Conservation (phyloP, 2,329 filamentous ascomycete genomes). For the Trichoderma afroharzianum region DNA sequence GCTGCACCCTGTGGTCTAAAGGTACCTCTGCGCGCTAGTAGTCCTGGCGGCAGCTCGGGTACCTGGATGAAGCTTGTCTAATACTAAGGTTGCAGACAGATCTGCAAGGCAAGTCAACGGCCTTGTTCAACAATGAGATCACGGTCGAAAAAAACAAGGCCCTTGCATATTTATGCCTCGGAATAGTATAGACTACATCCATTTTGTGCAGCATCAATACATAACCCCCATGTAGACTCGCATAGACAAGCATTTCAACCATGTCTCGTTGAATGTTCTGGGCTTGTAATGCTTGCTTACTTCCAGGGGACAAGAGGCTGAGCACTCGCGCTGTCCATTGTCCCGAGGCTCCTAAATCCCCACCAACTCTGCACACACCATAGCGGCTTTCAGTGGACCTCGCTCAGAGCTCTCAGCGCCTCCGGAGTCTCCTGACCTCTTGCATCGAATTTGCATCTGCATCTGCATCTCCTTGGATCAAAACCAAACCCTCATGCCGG, state of each 20-base stretch:
- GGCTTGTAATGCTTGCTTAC: background rate
- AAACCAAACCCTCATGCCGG: background rate
- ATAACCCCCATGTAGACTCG: background rate
- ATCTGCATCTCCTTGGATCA: background rate
- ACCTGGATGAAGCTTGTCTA: background rate
- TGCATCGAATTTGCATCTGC: background rate
- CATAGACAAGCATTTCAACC: background rate
- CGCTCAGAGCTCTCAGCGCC: constrained; percentile 5
- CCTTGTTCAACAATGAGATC: background rate
- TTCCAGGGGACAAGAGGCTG: constrained; percentile 5
- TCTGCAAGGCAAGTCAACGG: background rate
- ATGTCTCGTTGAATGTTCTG: background rate
- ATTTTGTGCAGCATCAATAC: background rate
- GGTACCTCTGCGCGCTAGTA: background rate
- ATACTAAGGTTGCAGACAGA: too few species aligned
- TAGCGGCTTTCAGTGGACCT: constrained; percentile 6
- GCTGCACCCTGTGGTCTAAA: background rate
- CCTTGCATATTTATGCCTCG: background rate
- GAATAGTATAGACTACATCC: background rate
- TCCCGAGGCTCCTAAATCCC: constrained; percentile 16
- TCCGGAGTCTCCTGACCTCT: constrained; percentile 3
- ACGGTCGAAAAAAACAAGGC: background rate
- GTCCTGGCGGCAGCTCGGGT: background rate
- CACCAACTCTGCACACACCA: background rate
- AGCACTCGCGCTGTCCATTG: constrained; percentile 7